Evolutionary conservation across 164 flowering plant species (phyloP).

Genomic region (Nymphaea colorata): DNA sequence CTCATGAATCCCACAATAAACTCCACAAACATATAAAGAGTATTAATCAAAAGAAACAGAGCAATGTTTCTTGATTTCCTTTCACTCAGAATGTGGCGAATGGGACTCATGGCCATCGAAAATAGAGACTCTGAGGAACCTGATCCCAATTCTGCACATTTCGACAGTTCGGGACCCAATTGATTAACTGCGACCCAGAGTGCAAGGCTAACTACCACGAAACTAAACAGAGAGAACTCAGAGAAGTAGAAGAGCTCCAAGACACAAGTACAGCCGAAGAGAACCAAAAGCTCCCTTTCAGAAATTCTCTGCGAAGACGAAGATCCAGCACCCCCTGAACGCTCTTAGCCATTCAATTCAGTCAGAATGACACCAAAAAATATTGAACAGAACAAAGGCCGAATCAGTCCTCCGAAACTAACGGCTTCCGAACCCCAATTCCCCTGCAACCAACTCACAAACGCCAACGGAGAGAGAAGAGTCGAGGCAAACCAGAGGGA

Average conservation of each 20-base stretch:
- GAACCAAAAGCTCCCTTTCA: constrained; percentile 40
- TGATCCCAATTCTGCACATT: constrained; percentile 40
- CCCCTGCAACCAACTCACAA: constrained; percentile 36
- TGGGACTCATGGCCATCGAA: constrained; percentile 38
- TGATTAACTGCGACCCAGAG: constrained; percentile 31
- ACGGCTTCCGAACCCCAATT: constrained; percentile 30
- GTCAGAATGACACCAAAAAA: constrained; percentile 82
- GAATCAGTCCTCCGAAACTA: constrained; percentile 40
- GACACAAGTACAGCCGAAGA: constrained; percentile 58
- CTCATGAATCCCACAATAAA: constrained; percentile 93
- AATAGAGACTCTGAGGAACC: constrained; percentile 47
- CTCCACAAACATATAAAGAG: constrained; percentile 91
- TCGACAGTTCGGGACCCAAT: constrained; percentile 26
- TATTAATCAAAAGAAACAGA: constrained; percentile 76
- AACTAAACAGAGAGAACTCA: constrained; percentile 73
- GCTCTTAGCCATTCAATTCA: constrained; percentile 63
- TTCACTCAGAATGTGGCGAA: constrained; percentile 75
- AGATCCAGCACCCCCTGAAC: constrained; percentile 15
- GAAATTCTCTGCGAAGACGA: constrained; percentile 33
- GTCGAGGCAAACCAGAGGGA: constrained; percentile 54
- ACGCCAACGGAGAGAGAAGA: constrained; percentile 61
- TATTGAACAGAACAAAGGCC: constrained; percentile 88
- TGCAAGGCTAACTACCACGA: constrained; percentile 54
- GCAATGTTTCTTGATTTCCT: constrained; percentile 91
- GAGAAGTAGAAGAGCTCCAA: constrained; percentile 82